phyloP scores from a whole-genome alignment of 2,329 filamentous ascomycete genomes.

The Venturia asperata region DNA sequence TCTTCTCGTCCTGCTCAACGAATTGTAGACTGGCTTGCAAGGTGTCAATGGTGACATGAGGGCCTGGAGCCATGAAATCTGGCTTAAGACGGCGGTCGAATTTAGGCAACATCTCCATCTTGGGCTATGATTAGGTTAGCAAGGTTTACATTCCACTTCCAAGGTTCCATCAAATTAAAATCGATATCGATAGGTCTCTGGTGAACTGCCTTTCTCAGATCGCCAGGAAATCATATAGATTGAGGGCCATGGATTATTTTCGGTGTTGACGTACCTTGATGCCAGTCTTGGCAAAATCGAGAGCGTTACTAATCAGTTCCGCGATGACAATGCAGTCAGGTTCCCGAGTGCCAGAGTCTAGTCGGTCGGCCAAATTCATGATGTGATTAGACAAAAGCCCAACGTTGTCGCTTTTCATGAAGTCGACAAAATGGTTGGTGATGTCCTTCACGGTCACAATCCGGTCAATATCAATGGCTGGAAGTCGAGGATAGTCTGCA shows the following conservation, averaged over 20 bases:
- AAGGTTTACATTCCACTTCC: no score
- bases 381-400: slow-evolving; percentile 60
- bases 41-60: slow-evolving; percentile 35
- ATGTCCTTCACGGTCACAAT: slow-evolving; percentile 59
- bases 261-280: slow-evolving; percentile 39
- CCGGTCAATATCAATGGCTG: slow-evolving; percentile 53
- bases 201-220: not conserved
- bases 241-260: not conserved
- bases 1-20: slow-evolving; percentile 39
- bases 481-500: slow-evolving; percentile 61
- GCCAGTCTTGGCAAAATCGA: slow-evolving; percentile 66
- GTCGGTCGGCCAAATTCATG: slow-evolving; percentile 56
- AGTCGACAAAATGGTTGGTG: slow-evolving; percentile 71
- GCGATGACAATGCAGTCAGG: slow-evolving; percentile 50
- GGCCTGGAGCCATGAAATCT: slow-evolving; percentile 49
- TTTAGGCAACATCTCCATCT: slow-evolving; percentile 39
- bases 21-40: slow-evolving; percentile 34
- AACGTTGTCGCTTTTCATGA: slow-evolving; percentile 61
- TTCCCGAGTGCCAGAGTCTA: slow-evolving; percentile 45
- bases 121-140: slow-evolving; percentile 31
- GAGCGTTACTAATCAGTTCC: slow-evolving; percentile 60
- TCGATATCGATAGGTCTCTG: slow-evolving; percentile 23
- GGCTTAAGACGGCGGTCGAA: slow-evolving; percentile 35
- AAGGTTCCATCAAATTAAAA: slow-evolving; percentile 7
- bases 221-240: not conserved